Base-by-base conservation (phyloP, 345 rosid genomes). In the Euphorbia pulcherrima region DNA sequence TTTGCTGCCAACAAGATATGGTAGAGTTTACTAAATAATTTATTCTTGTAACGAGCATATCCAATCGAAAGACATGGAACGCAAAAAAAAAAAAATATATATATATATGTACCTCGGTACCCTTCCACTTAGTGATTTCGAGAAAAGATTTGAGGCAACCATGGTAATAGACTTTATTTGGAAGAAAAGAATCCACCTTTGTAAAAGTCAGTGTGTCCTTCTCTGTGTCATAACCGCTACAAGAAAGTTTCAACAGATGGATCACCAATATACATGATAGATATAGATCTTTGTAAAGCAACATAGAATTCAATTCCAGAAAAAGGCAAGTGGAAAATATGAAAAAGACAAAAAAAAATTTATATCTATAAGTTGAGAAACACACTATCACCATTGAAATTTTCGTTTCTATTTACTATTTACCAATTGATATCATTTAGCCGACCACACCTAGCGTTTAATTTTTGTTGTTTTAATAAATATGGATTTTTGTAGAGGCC, bases 121-220 rank as follows among this genome's bases (percentile, higher is more conserved):
- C 99, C 69, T 78, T 83, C 97, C 99, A 94, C 81, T 83, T 90
- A 17, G 99, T 94, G 78, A 94, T 90, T 78, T 94, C 76, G 66
- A 90, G 95, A 69, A 94, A 94, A 26, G 85, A 69, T 83, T 90
- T 90, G 48, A 94, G 96, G 76, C 90, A 86, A 56, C 97, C 99
- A 77, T 89, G 96, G 79, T 94, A 93, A 77, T 93, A 93, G 50
- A 85, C 68, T 79, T 90, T 89, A 57, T 90, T 64, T 12, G 87
- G 92, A 68, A 85, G 86, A 79, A 89, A 90, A 12, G 77, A 70
- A 74, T 93, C 92, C 73, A 93, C 98, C 78, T 90, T 90, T 16
- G 86, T 80, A 79, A 89, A 93, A 61, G 95, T 85, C 78, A 93
- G 75, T 30, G 79, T 93, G 79, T 93, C 97, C 77, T 87, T 90